These are phyloP conservation scores for Metarhizium brunneum DNA, from an alignment of 2,329 filamentous ascomycete species.

Conservation along the genomic window DNA sequence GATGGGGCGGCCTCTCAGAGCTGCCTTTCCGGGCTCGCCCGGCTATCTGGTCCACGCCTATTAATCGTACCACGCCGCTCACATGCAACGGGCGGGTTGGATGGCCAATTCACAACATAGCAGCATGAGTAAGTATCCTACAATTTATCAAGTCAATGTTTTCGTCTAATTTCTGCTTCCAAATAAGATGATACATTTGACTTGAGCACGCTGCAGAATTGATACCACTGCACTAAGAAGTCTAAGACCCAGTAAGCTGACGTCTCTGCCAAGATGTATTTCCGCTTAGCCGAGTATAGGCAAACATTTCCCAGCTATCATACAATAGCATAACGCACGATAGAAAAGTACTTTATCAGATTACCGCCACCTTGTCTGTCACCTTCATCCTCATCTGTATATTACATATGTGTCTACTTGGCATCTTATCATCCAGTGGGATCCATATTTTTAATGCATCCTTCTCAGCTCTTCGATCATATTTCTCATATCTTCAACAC, in stretches of 20 bases:
- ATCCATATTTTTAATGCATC: slow-evolving; percentile 37
- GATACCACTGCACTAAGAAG: too few relatives aligned
- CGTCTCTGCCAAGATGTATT: too few relatives aligned
- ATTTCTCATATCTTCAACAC: slow-evolving; percentile 53
- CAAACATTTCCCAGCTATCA: too few relatives aligned
- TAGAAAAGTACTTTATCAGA: too few relatives aligned
- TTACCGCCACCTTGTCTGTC: background rate
- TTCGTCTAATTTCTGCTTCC: too few relatives aligned
- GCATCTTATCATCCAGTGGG: background rate
- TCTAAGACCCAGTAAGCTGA: too few relatives aligned
- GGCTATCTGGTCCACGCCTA: slow-evolving; percentile 6
- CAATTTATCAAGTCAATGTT: background rate
- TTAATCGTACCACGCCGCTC: background rate
- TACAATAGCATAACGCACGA: too few relatives aligned
- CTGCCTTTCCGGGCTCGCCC: slow-evolving; percentile 18
- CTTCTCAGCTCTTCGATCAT: slow-evolving; percentile 53
- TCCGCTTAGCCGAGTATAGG: too few relatives aligned
- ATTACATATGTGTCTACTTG: background rate
- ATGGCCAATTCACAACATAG: background rate
- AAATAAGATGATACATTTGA: too few relatives aligned
- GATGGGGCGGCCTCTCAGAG: slow-evolving; percentile 16
- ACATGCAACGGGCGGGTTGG: background rate
- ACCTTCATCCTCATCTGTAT: background rate
- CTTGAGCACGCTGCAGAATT: too few relatives aligned
- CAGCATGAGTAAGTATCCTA: background rate